These are phyloP conservation scores for Fusarium napiforme DNA, from an alignment of 2,329 filamentous ascomycete genomes.

Conservation along the genomic window DNA sequence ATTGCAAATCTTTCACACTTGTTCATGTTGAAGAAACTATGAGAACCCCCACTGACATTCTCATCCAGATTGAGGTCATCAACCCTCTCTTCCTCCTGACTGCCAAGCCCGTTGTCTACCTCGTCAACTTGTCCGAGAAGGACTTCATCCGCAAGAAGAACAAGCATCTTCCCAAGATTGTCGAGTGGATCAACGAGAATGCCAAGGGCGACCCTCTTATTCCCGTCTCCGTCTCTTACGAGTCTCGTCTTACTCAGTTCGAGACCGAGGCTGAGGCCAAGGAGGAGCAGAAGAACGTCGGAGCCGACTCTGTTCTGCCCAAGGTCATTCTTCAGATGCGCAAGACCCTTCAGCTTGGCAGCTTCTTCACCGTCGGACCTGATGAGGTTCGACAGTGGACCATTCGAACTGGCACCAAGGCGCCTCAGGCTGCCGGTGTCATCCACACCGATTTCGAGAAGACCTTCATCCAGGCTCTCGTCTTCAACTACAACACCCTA, in stretches of 20 bases:
- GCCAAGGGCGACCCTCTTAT: constrained; percentile 89
- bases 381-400: constrained; percentile 99
- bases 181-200: constrained; percentile 94
- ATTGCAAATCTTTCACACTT: constrained; percentile 50
- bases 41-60: constrained; percentile 39
- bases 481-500: constrained; percentile 86
- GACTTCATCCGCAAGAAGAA: constrained; percentile 99
- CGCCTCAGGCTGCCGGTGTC: constrained; percentile 96
- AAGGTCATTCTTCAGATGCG: constrained; percentile 96
- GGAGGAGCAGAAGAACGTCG: constrained; percentile 90
- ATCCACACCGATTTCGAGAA: constrained; percentile 99
- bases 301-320: constrained; percentile 87
- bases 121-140: constrained; percentile 96
- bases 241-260: constrained; percentile 88
- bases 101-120: constrained; percentile 95
- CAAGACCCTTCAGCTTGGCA: constrained; percentile 86
- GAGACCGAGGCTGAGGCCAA: constrained; percentile 79
- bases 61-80: constrained; percentile 87
- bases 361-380: constrained; percentile 95
- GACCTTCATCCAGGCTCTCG: constrained; percentile 96
- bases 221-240: constrained; percentile 90
- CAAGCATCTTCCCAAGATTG: constrained; percentile 94
- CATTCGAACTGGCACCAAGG: constrained; percentile 93
- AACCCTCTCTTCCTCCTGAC: constrained; percentile 95
- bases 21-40: constrained; percentile 6